These are phyloP conservation scores for Vitis vinifera DNA, from an alignment of 164 flowering plant species.

Conservation along the genomic window DNA sequence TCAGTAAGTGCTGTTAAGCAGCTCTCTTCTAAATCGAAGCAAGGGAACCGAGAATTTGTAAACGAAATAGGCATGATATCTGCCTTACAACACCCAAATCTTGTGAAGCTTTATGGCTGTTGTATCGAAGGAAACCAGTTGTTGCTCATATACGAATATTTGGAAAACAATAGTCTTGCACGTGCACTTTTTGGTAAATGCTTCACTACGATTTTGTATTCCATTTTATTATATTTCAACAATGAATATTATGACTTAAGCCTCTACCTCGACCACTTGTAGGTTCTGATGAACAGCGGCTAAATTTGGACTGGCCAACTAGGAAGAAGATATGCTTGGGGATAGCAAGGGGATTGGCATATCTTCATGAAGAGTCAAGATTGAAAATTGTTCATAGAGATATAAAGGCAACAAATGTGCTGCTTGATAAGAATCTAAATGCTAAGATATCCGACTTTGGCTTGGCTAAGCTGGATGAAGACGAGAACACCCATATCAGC, in stretches of 20 bases:
- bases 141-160: conserved; percentile 59
- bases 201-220: neutral
- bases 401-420: conserved; percentile 66
- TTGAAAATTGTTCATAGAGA: conserved; percentile 73
- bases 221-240: neutral
- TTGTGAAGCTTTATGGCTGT: conserved; percentile 68
- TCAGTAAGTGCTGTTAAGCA: conserved; percentile 66
- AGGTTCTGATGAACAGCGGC: conserved; percentile 35
- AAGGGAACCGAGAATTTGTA: conserved; percentile 76
- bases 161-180: conserved; percentile 70
- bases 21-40: conserved; percentile 70
- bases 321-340: conserved; percentile 58
- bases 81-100: conserved; percentile 69
- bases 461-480: conserved; percentile 74
- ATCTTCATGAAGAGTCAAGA: conserved; percentile 70
- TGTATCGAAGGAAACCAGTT: conserved; percentile 71
- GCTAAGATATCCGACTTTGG: conserved; percentile 90
- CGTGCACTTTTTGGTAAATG: conserved; percentile 59
- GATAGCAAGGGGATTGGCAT: conserved; percentile 64
- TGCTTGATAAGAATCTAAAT: conserved; percentile 65
- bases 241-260: too few relatives aligned
- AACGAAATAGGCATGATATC: conserved; percentile 79
- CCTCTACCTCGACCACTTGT: neutral
- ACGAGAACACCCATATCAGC: conserved; percentile 73
- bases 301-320: conserved; percentile 61